Evolutionary conservation across 495 filamentous ascomycete genomes (phyloP).

Genomic region (Talaromyces nanjingensis): DNA sequence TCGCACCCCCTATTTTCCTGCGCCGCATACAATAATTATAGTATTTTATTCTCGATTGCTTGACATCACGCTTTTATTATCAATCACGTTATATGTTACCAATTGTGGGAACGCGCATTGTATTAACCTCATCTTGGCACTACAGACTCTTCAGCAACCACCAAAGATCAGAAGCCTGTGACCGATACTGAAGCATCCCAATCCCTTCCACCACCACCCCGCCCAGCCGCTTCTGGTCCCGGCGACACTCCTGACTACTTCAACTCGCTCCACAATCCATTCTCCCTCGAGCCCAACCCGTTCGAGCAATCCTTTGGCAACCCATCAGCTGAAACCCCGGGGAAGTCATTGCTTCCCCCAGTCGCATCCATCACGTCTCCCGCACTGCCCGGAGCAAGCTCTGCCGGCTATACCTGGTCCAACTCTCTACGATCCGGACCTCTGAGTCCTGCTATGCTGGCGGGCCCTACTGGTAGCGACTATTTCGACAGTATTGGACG

Average conservation of each 20-base stretch:
- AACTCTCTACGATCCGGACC: slow-evolving; percentile 87
- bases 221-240: slow-evolving; percentile 52
- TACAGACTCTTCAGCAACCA: slow-evolving; percentile 38
- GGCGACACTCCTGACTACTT: slow-evolving; percentile 73
- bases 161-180: slow-evolving; percentile 32
- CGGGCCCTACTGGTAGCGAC: slow-evolving; percentile 73
- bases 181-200: slow-evolving; percentile 28
- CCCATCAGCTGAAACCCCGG: slow-evolving; percentile 72
- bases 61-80: neutral
- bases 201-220: slow-evolving; percentile 71
- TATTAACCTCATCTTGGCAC: slow-evolving; percentile 3
- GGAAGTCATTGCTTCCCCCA: slow-evolving; percentile 81
- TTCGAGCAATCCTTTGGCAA: slow-evolving; percentile 90
- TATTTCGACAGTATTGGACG: slow-evolving; percentile 77
- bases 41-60: neutral
- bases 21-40: neutral
- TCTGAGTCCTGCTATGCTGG: slow-evolving; percentile 94
- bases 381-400: slow-evolving; percentile 64
- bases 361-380: slow-evolving; percentile 91
- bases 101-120: neutral
- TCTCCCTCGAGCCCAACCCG: slow-evolving; percentile 84
- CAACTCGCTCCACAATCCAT: slow-evolving; percentile 54
- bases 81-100: neutral
- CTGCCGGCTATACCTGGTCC: slow-evolving; percentile 67
- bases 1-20: neutral